Base-by-base conservation (phyloP, 495 filamentous ascomycete genomes). In the Penicillium crystallinum region DNA sequence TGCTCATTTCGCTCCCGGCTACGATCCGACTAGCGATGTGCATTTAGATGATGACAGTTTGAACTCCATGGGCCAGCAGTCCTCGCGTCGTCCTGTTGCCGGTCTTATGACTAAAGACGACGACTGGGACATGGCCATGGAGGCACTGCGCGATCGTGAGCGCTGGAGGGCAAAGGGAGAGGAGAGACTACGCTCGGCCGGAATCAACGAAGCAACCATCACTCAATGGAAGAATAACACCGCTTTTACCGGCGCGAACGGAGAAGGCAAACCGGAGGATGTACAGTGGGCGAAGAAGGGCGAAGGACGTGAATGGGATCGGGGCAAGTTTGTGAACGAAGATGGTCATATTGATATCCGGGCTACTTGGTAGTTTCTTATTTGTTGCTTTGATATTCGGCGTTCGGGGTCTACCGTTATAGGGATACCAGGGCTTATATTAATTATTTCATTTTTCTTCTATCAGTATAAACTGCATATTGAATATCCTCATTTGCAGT, bases 241-340 rank as follows among this genome's bases (percentile, higher is more conserved):
- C 14, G 57, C 62, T 18, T 64, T 63, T 23, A 35, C 64, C 1
- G 46, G 52, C 1, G n/a, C 48, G n/a, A 39, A 47, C 44, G 61
- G 76, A 1, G 79, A 84, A 56, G 77, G 82, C 53, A 66, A 54
- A 14, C 66, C 73, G 47, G 85, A 86, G 27, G 81, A 90, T 62
- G 86, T 95, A 11, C 77, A 68, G 55, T 98, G 93, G 92, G 77
- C 77, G 38, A 87, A 84, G 63, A 81, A 79, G 39, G 91, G 90
- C 0, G 87, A 90, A 54, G 76, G 81, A n/a, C 80, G 90, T 31
- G 92, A 95, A 63, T 97, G 91, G 91, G 91, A 97, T 77, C 76
- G 84, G 7, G 88, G 88, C 15, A 96, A 96, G 62, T 81, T 89
- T 29, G 68, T 90, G 31, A 80, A 83, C 54, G 78, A 76, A 11